Conservation (phyloP, 1,284 basidiomycete genomes). For the Leccinum subrobustum region DNA sequence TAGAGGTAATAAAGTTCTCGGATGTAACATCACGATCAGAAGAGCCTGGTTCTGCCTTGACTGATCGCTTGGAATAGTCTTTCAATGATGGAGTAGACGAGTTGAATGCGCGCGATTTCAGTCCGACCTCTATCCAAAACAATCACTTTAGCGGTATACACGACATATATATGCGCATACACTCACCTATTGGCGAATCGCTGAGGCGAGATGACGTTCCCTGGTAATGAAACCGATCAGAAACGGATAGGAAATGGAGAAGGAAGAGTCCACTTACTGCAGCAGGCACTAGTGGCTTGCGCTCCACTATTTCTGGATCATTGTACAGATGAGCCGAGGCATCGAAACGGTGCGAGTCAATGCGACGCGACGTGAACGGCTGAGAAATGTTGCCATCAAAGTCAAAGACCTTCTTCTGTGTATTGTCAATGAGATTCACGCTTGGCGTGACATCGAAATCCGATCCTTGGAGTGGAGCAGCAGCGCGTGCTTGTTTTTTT, state of each 20-base stretch:
- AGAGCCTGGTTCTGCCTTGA: slow-evolving; percentile 2
- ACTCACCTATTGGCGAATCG: slow-evolving; percentile 24
- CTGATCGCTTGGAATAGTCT: slow-evolving; percentile 8
- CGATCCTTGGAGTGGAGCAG: slow-evolving; percentile 8
- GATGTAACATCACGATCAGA: not conserved
- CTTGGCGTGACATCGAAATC: slow-evolving; percentile 9
- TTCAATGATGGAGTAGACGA: slow-evolving; percentile 3
- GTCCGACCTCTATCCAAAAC: slow-evolving; percentile 10
- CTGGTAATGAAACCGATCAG: slow-evolving; percentile 9
- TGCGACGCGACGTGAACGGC: slow-evolving; percentile 8
- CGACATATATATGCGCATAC: slow-evolving; percentile 17
- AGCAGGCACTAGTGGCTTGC: slow-evolving; percentile 1
- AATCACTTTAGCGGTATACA: not conserved
- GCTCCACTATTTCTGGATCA: slow-evolving; percentile 2
- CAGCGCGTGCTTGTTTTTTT: slow-evolving; percentile 1
- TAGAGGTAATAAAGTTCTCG: not conserved
- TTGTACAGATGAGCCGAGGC: slow-evolving; percentile 6
- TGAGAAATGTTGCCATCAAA: slow-evolving; percentile 15
- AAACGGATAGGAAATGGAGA: not conserved
- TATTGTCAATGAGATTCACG: slow-evolving; percentile 9
- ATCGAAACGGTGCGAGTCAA: slow-evolving; percentile 14
- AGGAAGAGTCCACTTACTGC: slow-evolving; percentile 13
- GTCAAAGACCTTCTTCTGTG: not conserved
- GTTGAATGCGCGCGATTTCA: slow-evolving; percentile 1
- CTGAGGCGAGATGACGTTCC: slow-evolving; percentile 6